phyloP scores from a whole-genome alignment of 345 rosid species.

The Rhodomyrtus tomentosa region DNA sequence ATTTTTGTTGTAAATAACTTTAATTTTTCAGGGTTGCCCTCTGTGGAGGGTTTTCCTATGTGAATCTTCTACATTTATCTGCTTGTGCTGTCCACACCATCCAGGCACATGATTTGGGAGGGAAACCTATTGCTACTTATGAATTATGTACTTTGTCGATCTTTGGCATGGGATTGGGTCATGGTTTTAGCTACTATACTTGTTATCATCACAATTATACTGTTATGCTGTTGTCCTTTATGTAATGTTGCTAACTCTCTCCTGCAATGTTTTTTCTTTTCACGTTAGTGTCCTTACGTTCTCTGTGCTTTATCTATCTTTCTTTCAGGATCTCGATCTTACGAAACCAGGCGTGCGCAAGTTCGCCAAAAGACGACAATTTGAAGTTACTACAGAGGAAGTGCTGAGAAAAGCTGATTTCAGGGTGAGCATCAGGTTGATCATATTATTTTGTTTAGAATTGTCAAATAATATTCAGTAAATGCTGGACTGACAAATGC shows the following conservation, averaged over 20 bases:
- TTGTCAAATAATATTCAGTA: neutral
- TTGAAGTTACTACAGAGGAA: slow-evolving; percentile 51
- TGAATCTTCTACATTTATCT: neutral
- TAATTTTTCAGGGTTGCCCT: neutral
- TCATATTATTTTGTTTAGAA: neutral
- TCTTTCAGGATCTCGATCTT: slow-evolving; percentile 44
- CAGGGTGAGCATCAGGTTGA: slow-evolving; percentile 41
- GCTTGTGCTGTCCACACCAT: neutral
- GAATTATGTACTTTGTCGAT: neutral
- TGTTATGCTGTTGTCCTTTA: neutral
- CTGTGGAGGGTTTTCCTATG: neutral
- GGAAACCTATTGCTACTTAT: neutral
- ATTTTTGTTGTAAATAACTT: neutral
- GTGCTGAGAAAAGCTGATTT: slow-evolving; percentile 65
- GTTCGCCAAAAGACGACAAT: slow-evolving; percentile 12
- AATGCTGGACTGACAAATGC: neutral
- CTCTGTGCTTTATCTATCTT: neutral
- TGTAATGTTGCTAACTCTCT: neutral
- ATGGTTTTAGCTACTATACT: neutral
- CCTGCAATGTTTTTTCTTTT: neutral
- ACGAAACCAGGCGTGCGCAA: slow-evolving; percentile 27
- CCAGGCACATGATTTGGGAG: neutral
- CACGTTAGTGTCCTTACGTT: neutral
- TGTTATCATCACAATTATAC: neutral
- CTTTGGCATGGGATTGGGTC: neutral